Conservation (phyloP, 2,329 filamentous ascomycete species). For the Zopfia rhizophila region DNA sequence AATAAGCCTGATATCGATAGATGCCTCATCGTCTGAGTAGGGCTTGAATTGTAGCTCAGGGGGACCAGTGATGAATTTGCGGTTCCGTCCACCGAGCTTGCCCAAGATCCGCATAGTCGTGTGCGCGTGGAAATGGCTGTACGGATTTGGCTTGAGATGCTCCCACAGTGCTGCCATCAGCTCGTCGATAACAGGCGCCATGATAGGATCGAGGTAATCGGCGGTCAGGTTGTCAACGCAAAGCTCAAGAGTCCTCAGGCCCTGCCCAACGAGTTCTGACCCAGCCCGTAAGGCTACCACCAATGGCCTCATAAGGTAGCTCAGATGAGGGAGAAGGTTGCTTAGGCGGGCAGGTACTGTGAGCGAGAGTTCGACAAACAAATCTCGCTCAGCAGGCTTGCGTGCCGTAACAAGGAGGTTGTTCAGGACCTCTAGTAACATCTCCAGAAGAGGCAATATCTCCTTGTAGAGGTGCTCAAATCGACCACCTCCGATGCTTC, state of each 20-base stretch:
- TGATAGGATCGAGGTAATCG: conserved; percentile 97
- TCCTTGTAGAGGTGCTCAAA: conserved; percentile 99
- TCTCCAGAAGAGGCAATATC: conserved; percentile 93
- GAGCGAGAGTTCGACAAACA: conserved; percentile 96
- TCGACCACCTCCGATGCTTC: conserved; percentile 95
- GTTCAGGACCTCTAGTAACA: conserved; percentile 97
- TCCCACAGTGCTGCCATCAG: conserved; percentile 98
- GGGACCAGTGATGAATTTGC: conserved; percentile 93
- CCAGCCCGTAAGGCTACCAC: conserved; percentile 95
- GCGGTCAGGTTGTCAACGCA: conserved; percentile 98
- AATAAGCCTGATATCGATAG: conserved; percentile 87
- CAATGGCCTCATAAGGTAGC: conserved; percentile 94
- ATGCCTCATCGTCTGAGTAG: conserved; percentile 87
- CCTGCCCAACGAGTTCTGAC: conserved; percentile 93
- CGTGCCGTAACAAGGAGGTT: conserved; percentile 90
- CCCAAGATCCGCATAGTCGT: conserved; percentile 97
- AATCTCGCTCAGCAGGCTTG: conserved; percentile 88
- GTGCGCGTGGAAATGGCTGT: conserved; percentile 97
- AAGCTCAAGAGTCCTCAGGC: conserved; percentile 89
- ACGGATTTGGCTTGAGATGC: conserved; percentile 90
- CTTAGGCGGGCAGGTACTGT: conserved; percentile 95
- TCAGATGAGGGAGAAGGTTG: conserved; percentile 93
- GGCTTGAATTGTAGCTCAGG: conserved; percentile 84
- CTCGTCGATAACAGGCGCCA: conserved; percentile 98
- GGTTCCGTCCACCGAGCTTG: conserved; percentile 93